Percentiles rank a stretch among this genome's conserved stretches.
phyloP scores from a whole-genome alignment of 768 basidiomycete genomes.

The Tylopilus cervinicoccineus region DNA sequence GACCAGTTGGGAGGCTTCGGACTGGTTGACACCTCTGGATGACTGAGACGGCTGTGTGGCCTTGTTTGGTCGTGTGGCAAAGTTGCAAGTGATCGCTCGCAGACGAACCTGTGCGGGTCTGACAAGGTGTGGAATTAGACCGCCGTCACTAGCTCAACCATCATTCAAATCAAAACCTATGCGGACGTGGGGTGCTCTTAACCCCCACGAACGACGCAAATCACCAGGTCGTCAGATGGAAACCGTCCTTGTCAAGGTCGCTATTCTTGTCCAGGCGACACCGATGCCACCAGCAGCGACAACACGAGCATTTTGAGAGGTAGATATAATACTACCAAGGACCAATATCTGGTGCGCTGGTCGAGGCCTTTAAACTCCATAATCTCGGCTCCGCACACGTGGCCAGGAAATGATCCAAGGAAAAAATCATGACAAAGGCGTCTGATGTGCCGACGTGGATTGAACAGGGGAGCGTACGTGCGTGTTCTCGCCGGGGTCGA shows the following conservation, averaged over 20 bases:
- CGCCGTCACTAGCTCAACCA: not conserved
- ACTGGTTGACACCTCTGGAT: slow-evolving; percentile 30
- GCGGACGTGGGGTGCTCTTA: not conserved
- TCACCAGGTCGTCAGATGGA: not conserved
- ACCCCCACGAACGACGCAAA: not conserved
- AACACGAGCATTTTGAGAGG: not conserved
- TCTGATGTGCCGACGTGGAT: not conserved
- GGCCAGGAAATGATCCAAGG: not conserved
- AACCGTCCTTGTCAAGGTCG: not conserved
- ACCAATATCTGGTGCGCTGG: not conserved
- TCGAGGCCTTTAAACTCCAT: not conserved
- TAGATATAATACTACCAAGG: not conserved
- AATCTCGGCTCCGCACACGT: not conserved
- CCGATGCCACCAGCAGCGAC: not conserved
- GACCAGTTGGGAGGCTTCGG: slow-evolving; percentile 12
- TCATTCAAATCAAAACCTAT: not conserved
- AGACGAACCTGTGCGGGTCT: slow-evolving; percentile 1
- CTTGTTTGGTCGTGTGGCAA: slow-evolving; percentile 31
- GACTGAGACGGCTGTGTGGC: slow-evolving; percentile 29
- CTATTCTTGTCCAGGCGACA: not conserved
- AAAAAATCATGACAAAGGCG: too few relatives aligned
- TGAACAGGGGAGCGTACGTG: not conserved
- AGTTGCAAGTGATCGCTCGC: not conserved
- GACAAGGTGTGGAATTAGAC: not conserved
- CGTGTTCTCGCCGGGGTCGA: too few relatives aligned